Evolutionary conservation across 805 yeast species (phyloP), one percentile per base, ranked within the genome.

Genomic region (Ogataea degrootiae): DNA sequence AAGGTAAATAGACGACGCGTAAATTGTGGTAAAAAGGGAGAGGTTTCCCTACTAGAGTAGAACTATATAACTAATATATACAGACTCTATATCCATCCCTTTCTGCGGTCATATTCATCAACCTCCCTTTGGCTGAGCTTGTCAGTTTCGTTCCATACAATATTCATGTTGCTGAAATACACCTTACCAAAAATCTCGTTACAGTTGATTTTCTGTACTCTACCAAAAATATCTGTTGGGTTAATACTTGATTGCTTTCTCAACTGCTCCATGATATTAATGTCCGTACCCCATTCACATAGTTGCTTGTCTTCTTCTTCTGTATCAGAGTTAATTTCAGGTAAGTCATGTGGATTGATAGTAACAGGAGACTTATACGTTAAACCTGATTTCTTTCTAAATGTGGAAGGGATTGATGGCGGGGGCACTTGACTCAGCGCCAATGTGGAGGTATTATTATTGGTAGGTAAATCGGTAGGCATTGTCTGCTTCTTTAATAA

Each of bases 211-310:
- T 43, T 47, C 1, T 39, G 36, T 7, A 59, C 47, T 3, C 46
- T 49, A 1, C 68, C 69, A 54, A 65, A 65, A 16, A 65, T 48
- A 1, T 39, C 23, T 14, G 45, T 37, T 1, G 69, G 68, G 40
- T 65, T 58, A 16, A 49, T 51, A 14, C 39, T 43, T 7, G 51
- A 44, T 43, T 63, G 67, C 9, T 45, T 38, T 17, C 42, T 44
- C n/a, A 62, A 45, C 26, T 48, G 54, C 34, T 49, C 48, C 33
- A 51, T 49, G 21, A 63, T 50, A 34, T 26, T 23, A n/a, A 47
- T 4, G 35, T 39, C 19, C 23, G 53, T 23, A 5, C 61, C 66
- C 66, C 66, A 62, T 1, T 51, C 51, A 2, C 65, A 63, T 37
- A 61, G 44, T 35, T 47, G 50, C 36, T 48, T 52, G 8, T 50